Evolutionary conservation across 139 green algal genomes (phyloP), one percentile per base, ranked within the genome.

Genomic region (Pleodorina starrii): DNA sequence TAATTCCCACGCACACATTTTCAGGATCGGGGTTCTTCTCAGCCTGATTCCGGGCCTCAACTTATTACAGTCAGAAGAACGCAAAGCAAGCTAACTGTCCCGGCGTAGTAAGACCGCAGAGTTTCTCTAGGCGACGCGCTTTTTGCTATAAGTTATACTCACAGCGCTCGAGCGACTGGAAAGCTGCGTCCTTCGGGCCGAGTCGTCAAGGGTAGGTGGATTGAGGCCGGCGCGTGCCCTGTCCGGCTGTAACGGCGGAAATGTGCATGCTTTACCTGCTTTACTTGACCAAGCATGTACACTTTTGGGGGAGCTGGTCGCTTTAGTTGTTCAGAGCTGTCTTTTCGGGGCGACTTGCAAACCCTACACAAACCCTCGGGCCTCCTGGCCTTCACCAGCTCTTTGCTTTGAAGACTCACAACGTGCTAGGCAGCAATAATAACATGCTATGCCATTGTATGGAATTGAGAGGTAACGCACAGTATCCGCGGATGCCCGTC

Each of bases 131-230:
- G n/a, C n/a, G n/a, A n/a, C 54, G 29, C 5, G 54, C 7, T 66
- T 32, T 66, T 25, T 21, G 5, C 54, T 27, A 12, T 66, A 5
- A 12, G 2, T 32, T 66, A 25, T 66, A 66, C 29, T 66, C 2
- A 9, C 25, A 9, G 54, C 54, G 25, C 25, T 66, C 54, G 6
- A 66, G 7, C 21, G 63, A 38, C 63, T 73, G 63, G 2, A 38
- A 73, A 36, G 63, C 63, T 35, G 32, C 32, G 63, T 32, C 54
- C 29, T 66, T 73, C 21, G 63, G 2, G 16, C 63, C 17, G 32
- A 76, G 68, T 76, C 68, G 68, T 76, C 68, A 32, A 76, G 68
- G 68, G 68, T 76, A 76, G 68, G 68, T 66, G 21, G 54, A 66
- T 2, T 12, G 54, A 66, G 21, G 54, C 21, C 54, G 54, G 29